Evolutionary conservation across 2,329 filamentous ascomycete species (phyloP).

Genomic region (Chaetomiaceae sp.): DNA sequence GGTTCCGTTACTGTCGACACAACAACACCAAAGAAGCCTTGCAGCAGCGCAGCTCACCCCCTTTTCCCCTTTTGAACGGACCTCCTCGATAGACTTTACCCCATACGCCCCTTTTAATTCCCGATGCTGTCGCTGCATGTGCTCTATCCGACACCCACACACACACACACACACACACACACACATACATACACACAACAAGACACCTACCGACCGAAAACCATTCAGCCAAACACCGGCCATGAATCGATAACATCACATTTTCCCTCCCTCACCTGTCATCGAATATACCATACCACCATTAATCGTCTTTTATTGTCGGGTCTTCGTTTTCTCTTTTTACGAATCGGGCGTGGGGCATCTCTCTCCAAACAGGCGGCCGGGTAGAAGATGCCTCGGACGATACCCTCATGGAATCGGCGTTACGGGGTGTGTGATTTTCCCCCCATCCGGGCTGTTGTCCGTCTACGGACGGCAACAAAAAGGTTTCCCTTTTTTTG

Average conservation of each 20-base stretch:
- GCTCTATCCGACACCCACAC: neutral
- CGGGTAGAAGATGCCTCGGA: constrained; percentile 14
- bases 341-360: constrained; percentile 6
- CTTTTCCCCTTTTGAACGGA: constrained; percentile 11
- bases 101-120: constrained; percentile 22
- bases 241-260: no score
- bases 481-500: neutral
- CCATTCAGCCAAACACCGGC: constrained; percentile 10
- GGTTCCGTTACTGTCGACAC: neutral
- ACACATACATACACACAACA: no score
- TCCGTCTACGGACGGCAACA: neutral
- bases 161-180: no score
- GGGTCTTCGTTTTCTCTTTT: no score
- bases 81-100: constrained; percentile 22
- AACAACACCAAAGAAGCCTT: constrained; percentile 1
- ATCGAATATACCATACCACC: neutral
- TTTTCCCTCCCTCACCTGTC: neutral
- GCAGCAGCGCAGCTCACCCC: neutral
- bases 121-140: constrained; percentile 24
- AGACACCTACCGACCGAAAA: no score
- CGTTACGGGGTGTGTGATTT: constrained; percentile 13
- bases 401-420: constrained; percentile 24
- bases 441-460: neutral
- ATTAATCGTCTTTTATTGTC: no score
- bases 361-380: constrained; percentile 7